Percentiles rank a stretch among this genome's conserved stretches.
Evolutionary conservation across 2,329 filamentous ascomycete species (phyloP).

Genomic region (Alternaria panax): DNA sequence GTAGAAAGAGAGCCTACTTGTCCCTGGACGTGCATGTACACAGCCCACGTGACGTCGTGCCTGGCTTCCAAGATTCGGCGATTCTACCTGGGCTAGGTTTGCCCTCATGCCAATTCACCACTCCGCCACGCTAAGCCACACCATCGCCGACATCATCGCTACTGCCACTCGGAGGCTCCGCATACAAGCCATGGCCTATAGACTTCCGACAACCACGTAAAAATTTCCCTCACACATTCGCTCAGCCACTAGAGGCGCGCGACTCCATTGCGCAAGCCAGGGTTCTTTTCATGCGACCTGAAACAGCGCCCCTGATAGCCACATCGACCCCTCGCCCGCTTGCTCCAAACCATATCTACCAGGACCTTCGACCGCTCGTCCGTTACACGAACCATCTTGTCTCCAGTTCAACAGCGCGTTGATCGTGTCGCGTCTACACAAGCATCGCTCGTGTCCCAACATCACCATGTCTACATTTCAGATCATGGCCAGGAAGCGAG

Average conservation of each 20-base stretch:
- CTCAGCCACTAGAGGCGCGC: conserved; percentile 17
- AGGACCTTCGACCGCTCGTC: conserved; percentile 21
- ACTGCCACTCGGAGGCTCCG: conserved; percentile 8
- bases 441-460: conserved; percentile 6
- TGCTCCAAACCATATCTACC: conserved; percentile 43
- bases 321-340: conserved; percentile 28
- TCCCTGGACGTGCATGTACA: conserved; percentile 11
- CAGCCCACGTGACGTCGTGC: conserved; percentile 18
- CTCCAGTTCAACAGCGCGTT: conserved; percentile 29
- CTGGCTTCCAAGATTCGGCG: background rate
- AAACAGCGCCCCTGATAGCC: conserved; percentile 47
- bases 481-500: conserved; percentile 39
- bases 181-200: conserved; percentile 11
- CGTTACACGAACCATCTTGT: conserved; percentile 13
- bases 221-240: conserved; percentile 19
- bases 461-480: conserved; percentile 44
- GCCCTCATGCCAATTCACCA: conserved; percentile 1
- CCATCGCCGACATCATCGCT: conserved; percentile 10
- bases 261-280: conserved; percentile 23
- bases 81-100: background rate
- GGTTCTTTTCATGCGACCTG: conserved; percentile 39
- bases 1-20: background rate
- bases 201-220: conserved; percentile 9
- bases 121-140: conserved; percentile 15
- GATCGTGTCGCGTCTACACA: conserved; percentile 27